Conservation (phyloP, 192 early-diverging fungal species). For the Podila verticillata region DNA sequence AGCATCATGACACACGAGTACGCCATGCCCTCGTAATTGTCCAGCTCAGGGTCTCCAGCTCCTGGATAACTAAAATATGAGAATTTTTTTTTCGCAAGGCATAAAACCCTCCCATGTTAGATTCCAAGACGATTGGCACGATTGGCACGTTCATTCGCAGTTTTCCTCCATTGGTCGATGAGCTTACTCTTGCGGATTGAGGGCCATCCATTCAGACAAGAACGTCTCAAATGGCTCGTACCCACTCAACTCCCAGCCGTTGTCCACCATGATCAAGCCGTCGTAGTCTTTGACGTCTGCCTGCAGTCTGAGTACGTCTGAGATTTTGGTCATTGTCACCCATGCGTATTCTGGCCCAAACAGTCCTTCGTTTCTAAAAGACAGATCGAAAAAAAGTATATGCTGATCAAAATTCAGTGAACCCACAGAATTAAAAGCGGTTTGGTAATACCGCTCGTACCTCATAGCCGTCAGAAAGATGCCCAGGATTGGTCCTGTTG, state of each 20-base stretch:
- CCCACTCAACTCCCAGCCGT: conserved; percentile 51
- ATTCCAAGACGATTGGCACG: too few species aligned
- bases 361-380: conserved; percentile 12
- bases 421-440: not conserved
- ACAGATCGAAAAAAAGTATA: not conserved
- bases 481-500: not conserved
- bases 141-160: too few species aligned
- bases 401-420: not conserved
- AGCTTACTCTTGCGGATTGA: conserved; percentile 48
- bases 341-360: conserved; percentile 23
- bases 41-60: conserved; percentile 40
- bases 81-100: not conserved
- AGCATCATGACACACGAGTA: conserved; percentile 62
- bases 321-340: conserved; percentile 23
- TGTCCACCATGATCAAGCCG: conserved; percentile 56
- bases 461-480: conserved; percentile 9
- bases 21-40: conserved; percentile 54
- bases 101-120: not conserved
- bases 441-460: not conserved
- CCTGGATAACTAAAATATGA: conserved; percentile 47
- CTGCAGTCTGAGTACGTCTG: not conserved
- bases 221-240: conserved; percentile 57
- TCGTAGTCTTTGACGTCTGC: conserved; percentile 5
- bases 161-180: not conserved
- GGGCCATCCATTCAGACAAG: conserved; percentile 41